phyloP scores from a whole-genome alignment of 768 basidiomycete genomes.

The Neoboletus magnificus region DNA sequence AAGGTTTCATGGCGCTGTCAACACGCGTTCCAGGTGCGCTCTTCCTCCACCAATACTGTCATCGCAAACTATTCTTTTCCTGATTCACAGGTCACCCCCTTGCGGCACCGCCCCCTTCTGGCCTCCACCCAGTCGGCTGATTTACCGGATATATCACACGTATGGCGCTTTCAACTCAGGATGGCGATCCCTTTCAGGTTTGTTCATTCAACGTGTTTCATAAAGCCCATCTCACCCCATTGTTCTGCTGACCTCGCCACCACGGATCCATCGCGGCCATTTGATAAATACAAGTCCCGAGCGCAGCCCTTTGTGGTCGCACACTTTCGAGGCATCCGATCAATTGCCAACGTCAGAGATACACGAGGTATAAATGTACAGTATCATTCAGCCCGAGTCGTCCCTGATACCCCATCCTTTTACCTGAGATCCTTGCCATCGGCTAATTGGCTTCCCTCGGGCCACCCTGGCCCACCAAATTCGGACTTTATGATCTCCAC shows the following conservation, averaged over 20 bases:
- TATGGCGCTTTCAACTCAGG: constrained; percentile 14
- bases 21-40: constrained; percentile 33
- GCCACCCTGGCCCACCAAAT: constrained; percentile 20
- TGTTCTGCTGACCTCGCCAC: constrained; percentile 18
- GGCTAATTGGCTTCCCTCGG: constrained; percentile 14
- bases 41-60: constrained; percentile 14
- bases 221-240: constrained; percentile 25
- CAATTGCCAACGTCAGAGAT: constrained; percentile 30
- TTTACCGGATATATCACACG: constrained; percentile 32
- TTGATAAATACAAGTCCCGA: constrained; percentile 34
- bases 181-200: constrained; percentile 21
- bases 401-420: constrained; percentile 30
- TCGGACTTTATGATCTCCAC: constrained; percentile 31
- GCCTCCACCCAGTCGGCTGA: constrained; percentile 21
- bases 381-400: constrained; percentile 17
- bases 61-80: constrained; percentile 23
- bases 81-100: constrained; percentile 19
- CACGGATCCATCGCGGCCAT: constrained; percentile 28
- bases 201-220: constrained; percentile 37
- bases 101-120: constrained; percentile 25
- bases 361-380: constrained; percentile 32
- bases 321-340: constrained; percentile 31
- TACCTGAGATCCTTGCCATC: constrained; percentile 14
- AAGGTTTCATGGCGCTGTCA: constrained; percentile 35
- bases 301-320: constrained; percentile 28